phyloP scores from a whole-genome alignment of 2,329 filamentous ascomycete genomes.

The Pleomassaria siparia region DNA sequence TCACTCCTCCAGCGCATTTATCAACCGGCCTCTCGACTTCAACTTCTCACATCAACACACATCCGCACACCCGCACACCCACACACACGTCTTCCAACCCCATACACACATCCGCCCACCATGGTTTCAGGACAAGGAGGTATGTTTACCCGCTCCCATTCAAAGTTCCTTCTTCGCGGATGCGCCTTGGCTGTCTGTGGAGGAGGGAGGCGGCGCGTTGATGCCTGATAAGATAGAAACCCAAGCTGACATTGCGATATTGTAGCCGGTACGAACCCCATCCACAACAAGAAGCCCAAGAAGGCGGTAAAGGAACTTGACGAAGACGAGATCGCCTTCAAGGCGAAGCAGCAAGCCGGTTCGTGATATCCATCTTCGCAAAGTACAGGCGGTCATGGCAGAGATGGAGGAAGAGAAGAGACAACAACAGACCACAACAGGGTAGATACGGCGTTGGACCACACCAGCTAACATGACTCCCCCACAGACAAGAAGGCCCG shows the following conservation, averaged over 20 bases:
- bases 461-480: background rate
- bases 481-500: slow-evolving; percentile 61
- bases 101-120: slow-evolving; percentile 27
- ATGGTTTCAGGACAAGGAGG: slow-evolving; percentile 56
- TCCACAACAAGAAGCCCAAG: slow-evolving; percentile 78
- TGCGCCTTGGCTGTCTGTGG: background rate
- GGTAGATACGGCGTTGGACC: too few species aligned
- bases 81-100: background rate
- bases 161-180: background rate
- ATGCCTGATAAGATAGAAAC: background rate
- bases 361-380: slow-evolving; percentile 40
- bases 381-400: background rate
- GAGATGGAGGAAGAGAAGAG: background rate
- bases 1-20: background rate
- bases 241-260: slow-evolving; percentile 22
- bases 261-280: slow-evolving; percentile 56
- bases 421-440: too few species aligned
- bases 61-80: background rate
- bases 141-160: slow-evolving; percentile 31
- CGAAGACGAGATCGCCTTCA: slow-evolving; percentile 81
- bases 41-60: background rate
- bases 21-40: background rate
- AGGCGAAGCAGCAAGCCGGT: slow-evolving; percentile 84
- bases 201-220: background rate
- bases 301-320: slow-evolving; percentile 75